phyloP scores from a whole-genome alignment of 1,139 yeast genomes.

The Petasospora fabianii region DNA sequence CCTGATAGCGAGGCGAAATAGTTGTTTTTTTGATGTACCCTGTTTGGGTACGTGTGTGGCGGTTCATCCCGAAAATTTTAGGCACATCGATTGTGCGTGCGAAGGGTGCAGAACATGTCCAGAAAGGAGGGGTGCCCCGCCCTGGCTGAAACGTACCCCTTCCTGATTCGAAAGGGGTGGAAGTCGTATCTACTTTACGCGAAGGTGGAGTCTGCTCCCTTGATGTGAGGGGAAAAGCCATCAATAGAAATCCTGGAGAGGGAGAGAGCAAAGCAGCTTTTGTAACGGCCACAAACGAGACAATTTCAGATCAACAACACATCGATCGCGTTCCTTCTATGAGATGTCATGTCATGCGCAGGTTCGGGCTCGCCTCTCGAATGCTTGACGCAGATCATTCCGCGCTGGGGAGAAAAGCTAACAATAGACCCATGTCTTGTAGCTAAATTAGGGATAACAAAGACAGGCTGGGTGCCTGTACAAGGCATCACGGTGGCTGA shows the following conservation, averaged over 20 bases:
- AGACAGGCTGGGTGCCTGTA: neutral
- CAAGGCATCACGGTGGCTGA: neutral
- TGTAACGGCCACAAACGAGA: too few species aligned
- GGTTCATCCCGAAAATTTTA: too few species aligned
- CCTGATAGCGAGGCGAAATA: too few species aligned
- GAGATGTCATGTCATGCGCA: too few species aligned
- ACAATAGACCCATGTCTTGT: neutral
- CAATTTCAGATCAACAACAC: too few species aligned
- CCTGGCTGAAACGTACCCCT: constrained; percentile 7
- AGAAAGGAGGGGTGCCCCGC: neutral
- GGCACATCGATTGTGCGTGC: neutral
- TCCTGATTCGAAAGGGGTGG: constrained; percentile 10
- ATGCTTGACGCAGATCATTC: neutral
- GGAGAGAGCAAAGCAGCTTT: too few species aligned
- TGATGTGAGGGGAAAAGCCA: too few species aligned
- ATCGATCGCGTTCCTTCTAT: too few species aligned
- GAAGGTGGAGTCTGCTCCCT: too few species aligned
- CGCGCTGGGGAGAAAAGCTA: neutral
- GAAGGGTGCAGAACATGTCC: neutral
- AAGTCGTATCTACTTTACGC: neutral
- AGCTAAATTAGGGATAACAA: neutral
- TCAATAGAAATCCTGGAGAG: too few species aligned
- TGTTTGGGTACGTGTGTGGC: too few species aligned
- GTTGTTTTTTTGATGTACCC: too few species aligned
- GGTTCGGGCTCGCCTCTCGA: neutral